Evolutionary conservation across 257 asterid species (phyloP).

Genomic region (Pogostemon cablin): DNA sequence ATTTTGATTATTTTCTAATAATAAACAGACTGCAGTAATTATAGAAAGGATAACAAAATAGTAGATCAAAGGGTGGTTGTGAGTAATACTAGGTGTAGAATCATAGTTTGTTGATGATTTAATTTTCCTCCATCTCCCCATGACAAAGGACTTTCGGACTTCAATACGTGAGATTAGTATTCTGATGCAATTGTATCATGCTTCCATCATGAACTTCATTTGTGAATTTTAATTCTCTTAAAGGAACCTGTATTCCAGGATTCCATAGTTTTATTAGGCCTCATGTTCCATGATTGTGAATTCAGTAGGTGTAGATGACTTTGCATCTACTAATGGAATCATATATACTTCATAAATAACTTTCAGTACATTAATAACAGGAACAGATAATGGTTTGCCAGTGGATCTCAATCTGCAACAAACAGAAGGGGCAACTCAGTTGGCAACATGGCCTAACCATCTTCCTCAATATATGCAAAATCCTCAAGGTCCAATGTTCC

Average conservation of each 20-base stretch:
- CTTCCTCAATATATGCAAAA: constrained; percentile 55
- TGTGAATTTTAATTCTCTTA: neutral
- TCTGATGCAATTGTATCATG: neutral
- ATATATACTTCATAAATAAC: constrained; percentile 22
- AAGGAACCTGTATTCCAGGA: neutral
- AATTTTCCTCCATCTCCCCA: neutral
- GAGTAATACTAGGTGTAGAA: neutral
- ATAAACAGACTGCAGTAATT: neutral
- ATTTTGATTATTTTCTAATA: neutral
- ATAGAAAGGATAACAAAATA: neutral
- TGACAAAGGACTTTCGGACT: neutral
- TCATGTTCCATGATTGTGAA: too few species aligned
- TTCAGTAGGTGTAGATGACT: too few species aligned
- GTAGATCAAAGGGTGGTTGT: neutral
- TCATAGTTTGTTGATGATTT: neutral
- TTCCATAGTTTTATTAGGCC: neutral
- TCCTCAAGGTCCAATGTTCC: constrained; percentile 60
- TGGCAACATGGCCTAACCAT: constrained; percentile 54
- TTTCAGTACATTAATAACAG: constrained; percentile 25
- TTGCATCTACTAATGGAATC: neutral
- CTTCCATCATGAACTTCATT: neutral
- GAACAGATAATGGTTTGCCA: constrained; percentile 48
- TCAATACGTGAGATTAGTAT: neutral
- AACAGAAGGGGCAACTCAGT: constrained; percentile 51
- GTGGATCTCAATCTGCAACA: constrained; percentile 46